Evolutionary conservation across 257 asterid genomes (phyloP), one percentile per base, ranked within the genome.

Genomic region (Rhazya stricta): DNA sequence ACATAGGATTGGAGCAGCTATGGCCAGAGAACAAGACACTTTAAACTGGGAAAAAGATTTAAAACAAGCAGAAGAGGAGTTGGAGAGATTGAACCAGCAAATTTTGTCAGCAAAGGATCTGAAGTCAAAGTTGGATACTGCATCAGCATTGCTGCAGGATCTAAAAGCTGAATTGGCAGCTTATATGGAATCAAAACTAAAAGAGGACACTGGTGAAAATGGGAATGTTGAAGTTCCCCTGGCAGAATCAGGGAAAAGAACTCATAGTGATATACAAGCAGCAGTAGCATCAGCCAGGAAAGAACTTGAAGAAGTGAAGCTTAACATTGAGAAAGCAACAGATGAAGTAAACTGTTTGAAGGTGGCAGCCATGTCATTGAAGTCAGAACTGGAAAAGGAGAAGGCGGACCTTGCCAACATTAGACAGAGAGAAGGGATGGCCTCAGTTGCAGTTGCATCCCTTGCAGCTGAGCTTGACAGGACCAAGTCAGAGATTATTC

Each of bases 351-450:
- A 81, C 19, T 84, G 81, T 84, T 83, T 94, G 85, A 89, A 85
- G 86, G 89, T 88, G 81, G 97, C 92, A 6, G 89, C 98, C 23
- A 29, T 79, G 1, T 86, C 97, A 4, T 83, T 94, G 85, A 84
- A 86, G 76, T 56, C 85, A 0, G 96, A 82, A 56, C 87, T 92
- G 65, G 96, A 94, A 54, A 89, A 84, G 21, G 96, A 85, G 69
- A 90, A 87, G 61, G 58, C 84, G 0, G 96, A 91, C 61, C 90
- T 92, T 32, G 83, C 80, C 9, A 63, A 78, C 37, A 58, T 89
- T 63, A 88, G 83, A 78, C 96, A 94, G 79, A 83, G 97, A 74
- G 98, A 94, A 82, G 98, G 90, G 66, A 92, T 88, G 97, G 96
- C 98, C 0, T 86, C 92, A 0, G 81, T 94, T 13, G 90, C 97